These are phyloP conservation scores for Kalanchoe fedtschenkoi DNA, from an alignment of 164 flowering plant genomes.

Conservation along the genomic window DNA sequence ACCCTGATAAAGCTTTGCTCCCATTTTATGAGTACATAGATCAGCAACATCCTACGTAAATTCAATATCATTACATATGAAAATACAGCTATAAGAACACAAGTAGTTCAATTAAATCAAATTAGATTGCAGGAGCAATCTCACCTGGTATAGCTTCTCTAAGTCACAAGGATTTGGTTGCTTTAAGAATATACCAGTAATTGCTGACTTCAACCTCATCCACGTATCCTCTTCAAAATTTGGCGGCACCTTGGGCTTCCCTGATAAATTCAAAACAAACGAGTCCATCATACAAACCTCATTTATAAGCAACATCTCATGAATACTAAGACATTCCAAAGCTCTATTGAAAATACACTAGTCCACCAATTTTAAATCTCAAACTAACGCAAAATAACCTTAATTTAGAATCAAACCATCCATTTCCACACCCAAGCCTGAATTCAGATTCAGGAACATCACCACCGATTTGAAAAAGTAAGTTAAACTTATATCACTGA, in stretches of 20 bases:
- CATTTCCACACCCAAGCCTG: too few relatives aligned
- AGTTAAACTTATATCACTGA: too few relatives aligned
- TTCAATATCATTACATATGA: not conserved
- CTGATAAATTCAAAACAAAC: conserved; percentile 22
- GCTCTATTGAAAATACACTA: not conserved
- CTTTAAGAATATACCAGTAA: conserved; percentile 83
- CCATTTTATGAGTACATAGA: conserved; percentile 92
- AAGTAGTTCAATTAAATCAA: not conserved
- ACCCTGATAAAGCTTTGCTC: conserved; percentile 74
- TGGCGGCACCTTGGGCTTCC: conserved; percentile 70
- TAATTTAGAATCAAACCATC: too few relatives aligned
- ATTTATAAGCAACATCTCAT: not conserved
- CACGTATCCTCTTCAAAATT: conserved; percentile 96
- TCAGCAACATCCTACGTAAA: conserved; percentile 66
- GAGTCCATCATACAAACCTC: not conserved
- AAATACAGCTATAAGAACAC: not conserved
- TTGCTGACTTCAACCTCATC: conserved; percentile 85
- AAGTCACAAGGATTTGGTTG: conserved; percentile 73
- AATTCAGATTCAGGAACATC: too few relatives aligned
- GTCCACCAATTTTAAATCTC: too few relatives aligned
- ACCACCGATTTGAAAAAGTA: too few relatives aligned
- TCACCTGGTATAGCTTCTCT: conserved; percentile 89
- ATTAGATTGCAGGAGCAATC: not conserved
- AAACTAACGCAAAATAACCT: too few relatives aligned
- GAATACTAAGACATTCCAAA: not conserved